Evolutionary conservation across 1,284 basidiomycete species (phyloP).

Genomic region (Ceratobasidium papillatum): DNA sequence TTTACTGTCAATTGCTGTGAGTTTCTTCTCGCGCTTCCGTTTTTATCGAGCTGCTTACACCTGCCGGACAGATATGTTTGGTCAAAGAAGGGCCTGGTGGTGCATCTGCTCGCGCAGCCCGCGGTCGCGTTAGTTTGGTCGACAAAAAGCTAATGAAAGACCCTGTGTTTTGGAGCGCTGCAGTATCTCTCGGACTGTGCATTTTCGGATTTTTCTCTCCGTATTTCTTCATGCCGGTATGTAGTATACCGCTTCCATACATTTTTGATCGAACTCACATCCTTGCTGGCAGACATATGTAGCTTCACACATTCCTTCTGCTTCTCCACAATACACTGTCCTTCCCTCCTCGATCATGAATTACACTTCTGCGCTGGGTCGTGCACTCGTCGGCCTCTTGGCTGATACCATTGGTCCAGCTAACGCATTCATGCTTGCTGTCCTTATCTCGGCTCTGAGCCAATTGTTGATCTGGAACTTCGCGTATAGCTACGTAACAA

Average conservation of each 20-base stretch:
- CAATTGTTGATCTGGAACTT: conserved; percentile 49
- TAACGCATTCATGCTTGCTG: conserved; percentile 47
- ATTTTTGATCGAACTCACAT: no score
- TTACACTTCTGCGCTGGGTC: conserved; percentile 46
- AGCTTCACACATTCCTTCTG: conserved; percentile 43
- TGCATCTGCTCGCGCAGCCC: conserved; percentile 5
- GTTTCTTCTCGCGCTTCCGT: not conserved
- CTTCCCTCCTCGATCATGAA: conserved; percentile 47
- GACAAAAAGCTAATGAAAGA: conserved; percentile 42
- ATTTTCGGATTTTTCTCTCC: conserved; percentile 41
- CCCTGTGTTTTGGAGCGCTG: conserved; percentile 44
- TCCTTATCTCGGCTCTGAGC: conserved; percentile 45
- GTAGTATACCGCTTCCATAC: conserved; percentile 32
- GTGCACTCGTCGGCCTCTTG: conserved; percentile 45
- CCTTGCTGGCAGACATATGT: conserved; percentile 43
- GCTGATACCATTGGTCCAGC: conserved; percentile 47
- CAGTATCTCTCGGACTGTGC: conserved; percentile 40
- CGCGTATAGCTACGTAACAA: conserved; percentile 45
- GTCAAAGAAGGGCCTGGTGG: conserved; percentile 38
- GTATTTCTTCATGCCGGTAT: conserved; percentile 41
- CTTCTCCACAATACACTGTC: conserved; percentile 42
- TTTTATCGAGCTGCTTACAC: conserved; percentile 41
- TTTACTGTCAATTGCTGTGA: conserved; percentile 41
- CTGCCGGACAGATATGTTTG: conserved; percentile 9
- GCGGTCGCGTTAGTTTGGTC: conserved; percentile 38